These are phyloP conservation scores for Pseudogymnoascus sp. DNA, from an alignment of 2,329 filamentous ascomycete genomes.

Conservation along the genomic window DNA sequence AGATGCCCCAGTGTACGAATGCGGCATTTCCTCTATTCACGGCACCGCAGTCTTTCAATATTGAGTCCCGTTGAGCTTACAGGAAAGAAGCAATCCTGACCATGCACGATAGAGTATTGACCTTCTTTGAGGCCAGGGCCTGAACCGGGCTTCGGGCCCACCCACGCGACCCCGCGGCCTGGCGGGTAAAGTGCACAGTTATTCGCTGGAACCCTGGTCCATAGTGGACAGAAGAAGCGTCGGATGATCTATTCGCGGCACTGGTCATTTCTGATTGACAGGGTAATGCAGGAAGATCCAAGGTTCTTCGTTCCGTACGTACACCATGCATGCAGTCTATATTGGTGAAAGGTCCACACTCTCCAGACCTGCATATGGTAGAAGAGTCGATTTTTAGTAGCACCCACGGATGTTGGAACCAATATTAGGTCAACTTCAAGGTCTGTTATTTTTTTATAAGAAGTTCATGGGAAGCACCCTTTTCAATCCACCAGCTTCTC, in stretches of 20 bases:
- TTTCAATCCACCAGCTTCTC: not conserved
- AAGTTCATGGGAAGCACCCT: not conserved
- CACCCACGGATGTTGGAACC: not conserved
- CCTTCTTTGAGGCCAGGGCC: not conserved
- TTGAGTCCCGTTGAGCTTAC: not conserved
- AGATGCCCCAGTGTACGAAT: not conserved
- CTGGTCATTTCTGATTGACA: not conserved
- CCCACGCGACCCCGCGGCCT: not conserved
- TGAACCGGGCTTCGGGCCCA: not conserved
- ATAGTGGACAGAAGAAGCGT: not conserved
- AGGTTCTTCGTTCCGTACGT: not conserved
- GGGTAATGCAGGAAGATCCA: not conserved
- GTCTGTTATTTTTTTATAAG: constrained; percentile 1
- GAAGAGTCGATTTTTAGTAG: not conserved
- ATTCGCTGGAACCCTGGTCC: not conserved
- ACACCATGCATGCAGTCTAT: not conserved
- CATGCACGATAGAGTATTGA: constrained; percentile 7
- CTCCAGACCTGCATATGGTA: not conserved
- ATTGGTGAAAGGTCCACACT: not conserved
- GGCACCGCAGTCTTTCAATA: not conserved
- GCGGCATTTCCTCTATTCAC: not conserved
- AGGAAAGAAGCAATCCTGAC: not conserved
- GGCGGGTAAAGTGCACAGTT: constrained; percentile 3
- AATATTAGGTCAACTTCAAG: not conserved
- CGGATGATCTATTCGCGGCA: constrained; percentile 4